phyloP scores from a whole-genome alignment of 192 early-diverging fungal genomes.

The Entrophospora sp. region DNA sequence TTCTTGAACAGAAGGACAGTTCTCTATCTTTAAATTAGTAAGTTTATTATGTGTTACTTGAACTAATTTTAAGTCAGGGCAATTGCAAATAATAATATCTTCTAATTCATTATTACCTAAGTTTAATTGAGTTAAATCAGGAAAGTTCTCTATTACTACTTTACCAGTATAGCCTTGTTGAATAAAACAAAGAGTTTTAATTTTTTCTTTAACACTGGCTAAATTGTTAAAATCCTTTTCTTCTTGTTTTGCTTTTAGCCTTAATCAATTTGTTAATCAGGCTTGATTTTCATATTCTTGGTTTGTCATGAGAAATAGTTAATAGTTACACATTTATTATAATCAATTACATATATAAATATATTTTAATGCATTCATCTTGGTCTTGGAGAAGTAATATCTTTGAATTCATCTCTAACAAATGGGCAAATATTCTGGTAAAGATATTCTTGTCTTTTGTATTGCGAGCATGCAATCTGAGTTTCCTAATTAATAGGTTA shows the following conservation, averaged over 20 bases:
- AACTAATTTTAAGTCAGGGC: neutral
- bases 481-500: no score
- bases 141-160: neutral
- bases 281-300: slow-evolving; percentile 3
- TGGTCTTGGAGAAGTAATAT: no score
- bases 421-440: no score
- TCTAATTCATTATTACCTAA: neutral
- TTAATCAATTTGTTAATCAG: neutral
- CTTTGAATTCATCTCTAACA: no score
- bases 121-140: neutral
- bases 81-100: neutral
- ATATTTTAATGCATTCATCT: no score
- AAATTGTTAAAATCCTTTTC: neutral
- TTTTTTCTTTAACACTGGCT: neutral
- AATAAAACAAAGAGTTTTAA: neutral
- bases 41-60: neutral
- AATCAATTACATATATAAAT: no score
- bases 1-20: neutral
- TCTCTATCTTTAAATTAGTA: neutral
- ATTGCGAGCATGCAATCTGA: no score
- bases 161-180: no score
- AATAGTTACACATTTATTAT: no score
- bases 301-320: neutral
- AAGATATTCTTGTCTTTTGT: no score
- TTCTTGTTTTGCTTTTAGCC: neutral